Conservation (phyloP, 2,329 filamentous ascomycete genomes). For the Bertia moriformis region DNA sequence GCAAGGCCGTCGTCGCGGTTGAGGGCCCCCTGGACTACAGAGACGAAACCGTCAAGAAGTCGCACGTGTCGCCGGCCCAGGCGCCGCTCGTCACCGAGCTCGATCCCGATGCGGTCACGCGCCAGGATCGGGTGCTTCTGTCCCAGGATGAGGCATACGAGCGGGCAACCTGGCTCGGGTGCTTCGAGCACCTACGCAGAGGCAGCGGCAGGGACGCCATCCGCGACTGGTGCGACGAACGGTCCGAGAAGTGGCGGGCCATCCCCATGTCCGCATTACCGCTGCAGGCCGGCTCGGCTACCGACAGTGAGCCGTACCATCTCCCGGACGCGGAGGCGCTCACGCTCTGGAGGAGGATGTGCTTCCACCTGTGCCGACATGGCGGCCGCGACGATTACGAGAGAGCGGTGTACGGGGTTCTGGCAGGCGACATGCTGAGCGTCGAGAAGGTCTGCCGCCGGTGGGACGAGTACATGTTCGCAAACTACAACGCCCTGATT, state of each 20-base stretch:
- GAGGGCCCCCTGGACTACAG: constrained; percentile 50
- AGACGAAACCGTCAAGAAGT: constrained; percentile 37
- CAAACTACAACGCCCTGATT: constrained; percentile 74
- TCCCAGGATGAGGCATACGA: constrained; percentile 79
- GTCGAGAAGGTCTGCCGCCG: constrained; percentile 63
- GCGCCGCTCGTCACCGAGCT: constrained; percentile 68
- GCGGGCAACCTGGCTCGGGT: constrained; percentile 80
- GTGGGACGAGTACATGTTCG: constrained; percentile 80
- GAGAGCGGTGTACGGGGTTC: constrained; percentile 73
- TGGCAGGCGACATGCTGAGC: constrained; percentile 71
- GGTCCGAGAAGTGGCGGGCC: constrained; percentile 79
- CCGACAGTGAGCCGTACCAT: constrained; percentile 22
- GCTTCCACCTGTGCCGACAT: constrained; percentile 55
- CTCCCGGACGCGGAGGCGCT: too few species aligned
- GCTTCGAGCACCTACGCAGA: constrained; percentile 79
- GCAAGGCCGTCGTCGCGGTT: constrained; percentile 65
- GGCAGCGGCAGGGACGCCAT: constrained; percentile 65
- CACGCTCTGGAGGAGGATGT: constrained; percentile 66
- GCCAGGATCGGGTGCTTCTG: constrained; percentile 65
- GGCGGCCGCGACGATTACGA: constrained; percentile 64
- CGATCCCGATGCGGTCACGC: constrained; percentile 76
- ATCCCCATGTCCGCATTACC: constrained; percentile 64
- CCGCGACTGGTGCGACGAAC: constrained; percentile 71
- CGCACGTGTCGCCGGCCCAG: constrained; percentile 38
- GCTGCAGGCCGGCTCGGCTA: constrained; percentile 35